A percentile compares a stretch with the other conserved stretches of the same genome.
phyloP scores from a whole-genome alignment of 306 rosid species.

The Prosopis cineraria region DNA sequence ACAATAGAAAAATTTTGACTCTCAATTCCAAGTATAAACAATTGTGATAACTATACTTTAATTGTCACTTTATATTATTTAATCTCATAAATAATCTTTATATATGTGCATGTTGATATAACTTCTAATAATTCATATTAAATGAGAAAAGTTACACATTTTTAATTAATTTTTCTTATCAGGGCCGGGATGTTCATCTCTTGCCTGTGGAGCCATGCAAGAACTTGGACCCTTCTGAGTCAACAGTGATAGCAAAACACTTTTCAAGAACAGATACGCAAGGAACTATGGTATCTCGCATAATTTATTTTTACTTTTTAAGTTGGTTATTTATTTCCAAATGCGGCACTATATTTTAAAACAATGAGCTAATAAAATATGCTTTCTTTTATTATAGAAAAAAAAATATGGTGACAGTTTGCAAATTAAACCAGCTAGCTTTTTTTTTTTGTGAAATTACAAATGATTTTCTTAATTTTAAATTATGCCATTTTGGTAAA shows the following conservation, averaged over 20 bases:
- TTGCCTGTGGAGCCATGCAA: slow-evolving; percentile 87
- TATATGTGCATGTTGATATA: not conserved
- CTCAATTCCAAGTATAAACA: no score
- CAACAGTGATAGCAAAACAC: slow-evolving; percentile 79
- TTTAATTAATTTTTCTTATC: not conserved
- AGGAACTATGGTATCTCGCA: slow-evolving; percentile 66
- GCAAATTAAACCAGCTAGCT: no score
- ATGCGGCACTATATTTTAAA: not conserved
- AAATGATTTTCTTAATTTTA: no score
- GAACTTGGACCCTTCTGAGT: slow-evolving; percentile 89
- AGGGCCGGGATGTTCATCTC: slow-evolving; percentile 97
- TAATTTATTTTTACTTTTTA: not conserved
- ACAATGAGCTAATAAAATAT: not conserved
- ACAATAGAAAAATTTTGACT: no score
- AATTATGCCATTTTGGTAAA: no score
- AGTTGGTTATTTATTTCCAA: not conserved
- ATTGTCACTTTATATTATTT: not conserved
- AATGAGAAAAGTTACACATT: not conserved
- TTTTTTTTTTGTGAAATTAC: no score
- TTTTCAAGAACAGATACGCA: slow-evolving; percentile 54
- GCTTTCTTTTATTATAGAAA: not conserved
- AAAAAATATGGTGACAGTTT: no score
- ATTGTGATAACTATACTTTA: not conserved
- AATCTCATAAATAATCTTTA: not conserved
- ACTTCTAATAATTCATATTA: not conserved